A percentile compares a stretch with the other conserved stretches of the same genome.
Conservation (phyloP, 495 filamentous ascomycete genomes). For the Lindgomyces ingoldianus region DNA sequence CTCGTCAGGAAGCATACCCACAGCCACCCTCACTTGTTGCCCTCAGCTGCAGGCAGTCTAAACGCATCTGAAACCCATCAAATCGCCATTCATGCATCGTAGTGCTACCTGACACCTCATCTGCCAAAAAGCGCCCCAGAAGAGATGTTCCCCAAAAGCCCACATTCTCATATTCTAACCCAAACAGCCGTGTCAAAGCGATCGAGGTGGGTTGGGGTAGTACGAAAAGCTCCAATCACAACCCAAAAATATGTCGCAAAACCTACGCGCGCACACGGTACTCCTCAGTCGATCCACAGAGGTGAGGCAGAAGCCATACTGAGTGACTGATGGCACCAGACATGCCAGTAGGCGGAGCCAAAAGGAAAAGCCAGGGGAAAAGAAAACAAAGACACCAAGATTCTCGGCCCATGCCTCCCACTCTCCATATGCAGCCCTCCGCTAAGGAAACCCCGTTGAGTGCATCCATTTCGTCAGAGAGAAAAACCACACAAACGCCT, state of each 20-base stretch:
- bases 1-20: background rate
- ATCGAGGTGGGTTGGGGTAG: background rate
- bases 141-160: too few species aligned
- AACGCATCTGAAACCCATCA: background rate
- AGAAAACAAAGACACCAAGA: background rate
- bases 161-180: too few species aligned
- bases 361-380: background rate
- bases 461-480: background rate
- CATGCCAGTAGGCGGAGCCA: too few species aligned
- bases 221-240: too few species aligned
- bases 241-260: too few species aligned
- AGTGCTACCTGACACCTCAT: background rate
- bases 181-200: background rate
- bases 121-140: too few species aligned
- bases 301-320: too few species aligned
- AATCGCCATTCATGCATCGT: background rate
- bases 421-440: background rate
- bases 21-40: background rate
- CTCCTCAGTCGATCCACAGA: too few species aligned
- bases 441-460: background rate
- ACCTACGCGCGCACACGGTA: too few species aligned
- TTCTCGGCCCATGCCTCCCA: background rate
- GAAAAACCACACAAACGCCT: conserved; percentile 4
- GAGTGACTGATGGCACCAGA: too few species aligned
- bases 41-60: background rate